phyloP scores from a whole-genome alignment of 2,329 filamentous ascomycete genomes.

The Chalara sp. region DNA sequence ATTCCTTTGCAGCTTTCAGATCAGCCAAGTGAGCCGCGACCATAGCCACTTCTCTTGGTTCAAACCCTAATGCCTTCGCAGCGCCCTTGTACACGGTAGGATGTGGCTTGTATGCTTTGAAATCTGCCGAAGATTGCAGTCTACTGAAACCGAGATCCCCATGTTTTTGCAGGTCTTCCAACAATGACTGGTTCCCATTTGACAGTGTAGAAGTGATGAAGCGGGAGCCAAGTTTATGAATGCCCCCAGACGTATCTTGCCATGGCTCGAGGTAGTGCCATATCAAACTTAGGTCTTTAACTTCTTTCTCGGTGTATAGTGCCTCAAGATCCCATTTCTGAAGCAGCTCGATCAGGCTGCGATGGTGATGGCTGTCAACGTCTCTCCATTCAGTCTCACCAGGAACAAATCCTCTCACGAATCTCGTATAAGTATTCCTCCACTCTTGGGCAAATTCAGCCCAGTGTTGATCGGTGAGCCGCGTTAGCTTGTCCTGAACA shows the following conservation, averaged over 20 bases:
- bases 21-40: slow-evolving; percentile 71
- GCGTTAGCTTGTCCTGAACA: slow-evolving; percentile 39
- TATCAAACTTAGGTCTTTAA: slow-evolving; percentile 54
- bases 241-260: slow-evolving; percentile 52
- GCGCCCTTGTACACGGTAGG: slow-evolving; percentile 63
- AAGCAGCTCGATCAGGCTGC: slow-evolving; percentile 55
- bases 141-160: slow-evolving; percentile 55
- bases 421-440: slow-evolving; percentile 56
- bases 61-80: slow-evolving; percentile 44
- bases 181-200: slow-evolving; percentile 65
- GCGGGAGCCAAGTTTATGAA: slow-evolving; percentile 44
- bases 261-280: slow-evolving; percentile 72
- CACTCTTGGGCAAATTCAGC: slow-evolving; percentile 61
- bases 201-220: slow-evolving; percentile 62
- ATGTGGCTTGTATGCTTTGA: slow-evolving; percentile 69
- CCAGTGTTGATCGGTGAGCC: slow-evolving; percentile 54
- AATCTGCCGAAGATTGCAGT: slow-evolving; percentile 62
- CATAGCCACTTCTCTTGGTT: slow-evolving; percentile 61
- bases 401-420: slow-evolving; percentile 48
- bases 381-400: slow-evolving; percentile 51
- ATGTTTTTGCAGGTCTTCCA: slow-evolving; percentile 55
- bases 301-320: slow-evolving; percentile 56
- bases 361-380: slow-evolving; percentile 65
- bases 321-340: slow-evolving; percentile 45
- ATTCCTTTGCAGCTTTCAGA: slow-evolving; percentile 55